Evolutionary conservation across 495 filamentous ascomycete genomes (phyloP).

Genomic region (Rostrohypoxylon terebratum): DNA sequence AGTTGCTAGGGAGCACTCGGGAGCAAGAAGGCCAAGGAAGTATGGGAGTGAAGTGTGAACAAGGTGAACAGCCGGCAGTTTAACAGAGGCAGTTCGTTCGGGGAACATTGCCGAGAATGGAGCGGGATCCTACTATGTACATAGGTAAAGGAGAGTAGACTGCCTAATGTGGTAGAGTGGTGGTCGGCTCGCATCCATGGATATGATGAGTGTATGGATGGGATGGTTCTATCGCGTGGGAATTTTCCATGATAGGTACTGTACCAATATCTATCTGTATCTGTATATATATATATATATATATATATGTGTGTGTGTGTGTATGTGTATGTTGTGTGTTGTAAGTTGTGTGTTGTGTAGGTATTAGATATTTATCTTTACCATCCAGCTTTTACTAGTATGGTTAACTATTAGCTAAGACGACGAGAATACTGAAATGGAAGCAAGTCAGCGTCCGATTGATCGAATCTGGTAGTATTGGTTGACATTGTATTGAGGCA

Average conservation of each 20-base stretch:
- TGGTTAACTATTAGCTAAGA: conserved; percentile 4
- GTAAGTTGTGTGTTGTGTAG: not conserved
- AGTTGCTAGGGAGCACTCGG: conserved; percentile 10
- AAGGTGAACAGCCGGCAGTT: conserved; percentile 43
- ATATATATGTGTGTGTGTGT: not conserved
- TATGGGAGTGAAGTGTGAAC: not conserved
- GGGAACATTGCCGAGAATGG: conserved; percentile 36
- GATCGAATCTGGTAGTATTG: not conserved
- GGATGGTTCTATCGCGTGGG: conserved; percentile 23
- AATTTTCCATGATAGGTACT: conserved; percentile 9
- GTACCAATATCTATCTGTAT: not conserved
- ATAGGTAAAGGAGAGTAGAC: conserved; percentile 17
- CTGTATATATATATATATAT: too few species aligned
- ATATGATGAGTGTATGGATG: not conserved
- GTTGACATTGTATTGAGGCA: not conserved
- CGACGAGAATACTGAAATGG: not conserved
- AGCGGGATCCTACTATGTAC: conserved; percentile 41
- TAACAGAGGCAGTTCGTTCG: conserved; percentile 36
- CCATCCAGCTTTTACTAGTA: not conserved
- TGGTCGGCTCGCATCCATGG: conserved; percentile 22
- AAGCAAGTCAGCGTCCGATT: not conserved
- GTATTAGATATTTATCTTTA: too few species aligned
- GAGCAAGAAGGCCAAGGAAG: conserved; percentile 19
- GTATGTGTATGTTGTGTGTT: too few species aligned
- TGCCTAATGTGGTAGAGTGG: conserved; percentile 29